Conservation (phyloP, 2,329 filamentous ascomycete species). For the Colletotrichum cereale region DNA sequence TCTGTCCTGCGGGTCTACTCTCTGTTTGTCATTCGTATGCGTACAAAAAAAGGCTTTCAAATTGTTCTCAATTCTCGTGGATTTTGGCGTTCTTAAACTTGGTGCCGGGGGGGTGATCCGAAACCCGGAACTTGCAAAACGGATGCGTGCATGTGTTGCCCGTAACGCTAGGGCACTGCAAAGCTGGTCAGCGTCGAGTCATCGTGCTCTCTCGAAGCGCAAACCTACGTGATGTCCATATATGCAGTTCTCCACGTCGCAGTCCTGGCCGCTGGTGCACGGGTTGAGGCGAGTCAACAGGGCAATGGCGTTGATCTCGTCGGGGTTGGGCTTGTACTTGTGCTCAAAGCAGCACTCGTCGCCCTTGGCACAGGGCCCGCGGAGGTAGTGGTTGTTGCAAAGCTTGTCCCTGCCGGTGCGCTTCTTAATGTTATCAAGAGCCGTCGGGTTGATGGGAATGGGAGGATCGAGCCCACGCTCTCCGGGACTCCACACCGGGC, state of each 20-base stretch:
- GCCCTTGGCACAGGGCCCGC: constrained; percentile 67
- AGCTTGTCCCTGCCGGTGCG: constrained; percentile 67
- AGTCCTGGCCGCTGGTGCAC: constrained; percentile 69
- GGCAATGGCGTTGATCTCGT: constrained; percentile 68
- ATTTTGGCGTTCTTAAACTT: constrained; percentile 58
- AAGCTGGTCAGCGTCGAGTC: constrained; percentile 11
- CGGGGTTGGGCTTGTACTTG: constrained; percentile 63
- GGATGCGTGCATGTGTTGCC: constrained; percentile 66
- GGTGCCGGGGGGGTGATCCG: constrained; percentile 69
- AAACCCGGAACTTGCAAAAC: constrained; percentile 66
- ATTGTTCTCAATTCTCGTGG: constrained; percentile 47
- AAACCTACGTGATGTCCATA: constrained; percentile 72
- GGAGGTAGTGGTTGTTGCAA: constrained; percentile 73
- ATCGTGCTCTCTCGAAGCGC: not conserved
- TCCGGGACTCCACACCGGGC: constrained; percentile 64
- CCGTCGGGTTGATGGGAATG: constrained; percentile 59
- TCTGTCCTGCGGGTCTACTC: not conserved
- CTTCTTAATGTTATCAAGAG: constrained; percentile 68
- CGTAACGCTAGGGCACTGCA: constrained; percentile 65
- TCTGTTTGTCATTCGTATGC: not conserved
- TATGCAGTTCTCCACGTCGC: constrained; percentile 68
- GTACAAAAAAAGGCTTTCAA: not conserved
- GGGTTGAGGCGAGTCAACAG: constrained; percentile 69
- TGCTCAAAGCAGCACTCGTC: constrained; percentile 70
- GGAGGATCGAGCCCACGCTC: constrained; percentile 67